Base-by-base conservation (phyloP, 2,329 filamentous ascomycete genomes). In the Cladosporium cucumerinum region DNA sequence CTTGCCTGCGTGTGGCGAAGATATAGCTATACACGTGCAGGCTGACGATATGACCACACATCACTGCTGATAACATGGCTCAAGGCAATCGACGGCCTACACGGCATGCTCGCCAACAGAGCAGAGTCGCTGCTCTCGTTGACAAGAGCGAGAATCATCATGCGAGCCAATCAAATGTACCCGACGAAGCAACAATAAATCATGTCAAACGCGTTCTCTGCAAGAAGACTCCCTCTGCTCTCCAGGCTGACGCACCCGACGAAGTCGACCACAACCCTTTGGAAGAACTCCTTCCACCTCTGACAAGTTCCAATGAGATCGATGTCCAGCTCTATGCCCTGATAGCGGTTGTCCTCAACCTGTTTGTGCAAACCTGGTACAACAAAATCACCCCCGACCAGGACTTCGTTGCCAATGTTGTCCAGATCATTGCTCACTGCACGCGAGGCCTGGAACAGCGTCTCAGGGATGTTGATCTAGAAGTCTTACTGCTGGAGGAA, bases 291-390 rank as follows among this genome's bases (percentile, higher is more conserved):
- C 82, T 99, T 54, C 95, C 94, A 66, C 93, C 93, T 46, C 83
- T 99, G 73, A 98, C 94, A 57, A 97, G 93, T 80, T 93, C 92
- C 60, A 96, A 97, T 77, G 92, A 96, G 71, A 87, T 98, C 66
- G 95, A 99, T 77, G 81, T 96, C 64, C 91, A 99, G 79, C 85
- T 99, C 5, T 99, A 98, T 76, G 94, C 92, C 30, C 86, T 98
- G 66, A 88, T 99, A 66, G 91, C 95, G 61, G 90, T 98, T 66
- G 87, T 98, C 67, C 83, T 97, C 72, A 88, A 91, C 73, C 93
- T 97, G 69, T 97, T 93, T 76, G 90, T 99, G 43, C 89, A 95
- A 76, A 88, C 87, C 34, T 99, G 95, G 95, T 99, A 99, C 81
- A 84, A 83, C 69, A 94, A 89, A 77, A 95, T 99, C 76, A 97